Conservation (phyloP, 306 rosid species). For the Dicorynia guianensis region DNA sequence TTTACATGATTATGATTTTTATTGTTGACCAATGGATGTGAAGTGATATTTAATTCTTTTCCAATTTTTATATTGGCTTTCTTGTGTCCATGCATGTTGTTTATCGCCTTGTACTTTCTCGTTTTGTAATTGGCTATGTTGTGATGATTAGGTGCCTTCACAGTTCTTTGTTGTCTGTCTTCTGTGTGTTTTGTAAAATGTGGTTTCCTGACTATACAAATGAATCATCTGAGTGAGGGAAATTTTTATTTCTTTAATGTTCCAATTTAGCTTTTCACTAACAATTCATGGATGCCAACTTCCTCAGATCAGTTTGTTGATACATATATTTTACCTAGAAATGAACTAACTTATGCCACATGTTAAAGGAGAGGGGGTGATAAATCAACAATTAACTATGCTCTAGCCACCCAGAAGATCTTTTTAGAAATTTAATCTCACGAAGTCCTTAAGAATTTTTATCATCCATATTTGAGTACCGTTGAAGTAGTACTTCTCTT, state of each 20-base stretch:
- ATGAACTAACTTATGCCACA: neutral
- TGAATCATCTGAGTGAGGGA: neutral
- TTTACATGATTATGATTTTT: neutral
- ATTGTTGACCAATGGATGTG: neutral
- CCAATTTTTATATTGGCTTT: neutral
- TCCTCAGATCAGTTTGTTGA: neutral
- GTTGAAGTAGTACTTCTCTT: neutral
- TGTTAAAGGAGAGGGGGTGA: constrained; percentile 7
- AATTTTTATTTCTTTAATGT: neutral
- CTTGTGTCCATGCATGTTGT: neutral
- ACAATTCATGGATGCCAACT: neutral
- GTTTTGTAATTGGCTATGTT: neutral
- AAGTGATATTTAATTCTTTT: neutral
- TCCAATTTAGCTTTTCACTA: neutral
- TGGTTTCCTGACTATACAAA: neutral
- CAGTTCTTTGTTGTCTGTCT: neutral
- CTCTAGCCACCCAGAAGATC: neutral
- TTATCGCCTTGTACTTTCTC: neutral
- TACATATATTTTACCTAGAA: neutral
- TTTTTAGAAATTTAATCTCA: neutral
- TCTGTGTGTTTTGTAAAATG: neutral
- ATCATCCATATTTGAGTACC: neutral
- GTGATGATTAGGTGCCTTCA: neutral
- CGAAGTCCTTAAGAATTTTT: neutral
- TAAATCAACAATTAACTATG: neutral